Base-by-base conservation (phyloP, 768 basidiomycete species). In the Tylopilus subfusipes region DNA sequence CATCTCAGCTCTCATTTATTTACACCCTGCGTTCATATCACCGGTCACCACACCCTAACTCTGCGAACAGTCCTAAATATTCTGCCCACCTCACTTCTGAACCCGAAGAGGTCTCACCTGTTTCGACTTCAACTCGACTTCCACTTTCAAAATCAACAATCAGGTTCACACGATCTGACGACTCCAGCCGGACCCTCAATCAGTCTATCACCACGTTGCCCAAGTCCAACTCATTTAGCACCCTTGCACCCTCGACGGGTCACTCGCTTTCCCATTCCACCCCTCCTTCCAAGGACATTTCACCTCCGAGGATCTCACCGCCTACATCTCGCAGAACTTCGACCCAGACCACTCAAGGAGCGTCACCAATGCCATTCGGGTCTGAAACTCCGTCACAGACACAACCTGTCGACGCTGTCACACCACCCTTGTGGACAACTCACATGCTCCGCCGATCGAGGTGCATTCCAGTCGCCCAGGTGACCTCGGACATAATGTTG, bases 361-460 rank as follows among this genome's bases (percentile, higher is more conserved):
- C 43, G 9, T 52, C 46, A 4, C 25, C 31, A 19, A 42, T 50
- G 12, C 53, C 48, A 24, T 29, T 38, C 27, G 58, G 34, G 12
- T 29, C 38, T 40, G 56, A 63, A 34, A 50, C 48, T 18, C 18
- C 52, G 27, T 42, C 29, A 11, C 64, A 57, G 56, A 63, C 53
- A 36, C 63, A 57, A 50, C 30, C 52, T 54, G 38, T 43, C 30
- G 13, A 24, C 25, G 48, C 19, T 19, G 33, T 42, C 52, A 58
- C 50, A 46, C 33, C 54, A 24, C 10, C 34, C 6, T 56, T 56
- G 27, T 43, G 42, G 16, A 46, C 21, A 30, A 39, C 58, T 33
- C 66, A 42, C 30, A 50, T 58, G 30, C 68, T 72, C 42, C 70
- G 68, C 27, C 66, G 64, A 21, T 54, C 43, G 42, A 66, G 54